Conservation (phyloP, 2,329 filamentous ascomycete genomes). For the Epichloe sibirici region DNA sequence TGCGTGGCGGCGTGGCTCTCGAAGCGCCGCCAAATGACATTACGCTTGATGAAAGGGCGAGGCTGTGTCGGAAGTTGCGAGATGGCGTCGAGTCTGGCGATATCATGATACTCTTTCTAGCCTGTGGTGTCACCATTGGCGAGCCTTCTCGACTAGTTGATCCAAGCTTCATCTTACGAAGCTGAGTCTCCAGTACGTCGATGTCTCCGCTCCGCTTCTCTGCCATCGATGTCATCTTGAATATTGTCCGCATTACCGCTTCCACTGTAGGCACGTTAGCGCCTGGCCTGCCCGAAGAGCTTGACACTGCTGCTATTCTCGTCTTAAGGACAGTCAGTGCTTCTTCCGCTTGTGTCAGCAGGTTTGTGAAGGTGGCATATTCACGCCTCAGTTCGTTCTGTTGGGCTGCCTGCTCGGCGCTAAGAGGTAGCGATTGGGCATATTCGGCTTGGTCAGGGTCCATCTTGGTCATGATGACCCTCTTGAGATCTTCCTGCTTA, state of each 20-base stretch:
- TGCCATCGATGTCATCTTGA: slow-evolving; percentile 84
- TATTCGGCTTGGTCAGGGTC: slow-evolving; percentile 57
- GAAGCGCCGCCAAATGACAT: slow-evolving; percentile 30
- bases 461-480: slow-evolving; percentile 56
- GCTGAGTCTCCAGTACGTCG: slow-evolving; percentile 76
- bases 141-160: slow-evolving; percentile 31
- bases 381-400: slow-evolving; percentile 71
- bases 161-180: slow-evolving; percentile 56
- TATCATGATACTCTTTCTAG: slow-evolving; percentile 24
- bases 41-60: slow-evolving; percentile 21
- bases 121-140: slow-evolving; percentile 27
- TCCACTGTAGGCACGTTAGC: slow-evolving; percentile 70
- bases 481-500: slow-evolving; percentile 67
- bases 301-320: slow-evolving; percentile 51
- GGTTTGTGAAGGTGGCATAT: slow-evolving; percentile 61
- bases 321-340: slow-evolving; percentile 67
- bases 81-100: slow-evolving; percentile 32
- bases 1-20: slow-evolving; percentile 37
- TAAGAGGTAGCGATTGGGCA: slow-evolving; percentile 60
- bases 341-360: slow-evolving; percentile 70
- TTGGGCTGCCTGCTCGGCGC: slow-evolving; percentile 69
- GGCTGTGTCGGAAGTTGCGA: slow-evolving; percentile 28
- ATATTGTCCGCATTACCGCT: slow-evolving; percentile 80
- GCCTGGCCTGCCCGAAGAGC: slow-evolving; percentile 31
- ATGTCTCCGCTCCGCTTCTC: slow-evolving; percentile 87